phyloP scores from a whole-genome alignment of 1,284 basidiomycete genomes.

The Ustilago nuda region DNA sequence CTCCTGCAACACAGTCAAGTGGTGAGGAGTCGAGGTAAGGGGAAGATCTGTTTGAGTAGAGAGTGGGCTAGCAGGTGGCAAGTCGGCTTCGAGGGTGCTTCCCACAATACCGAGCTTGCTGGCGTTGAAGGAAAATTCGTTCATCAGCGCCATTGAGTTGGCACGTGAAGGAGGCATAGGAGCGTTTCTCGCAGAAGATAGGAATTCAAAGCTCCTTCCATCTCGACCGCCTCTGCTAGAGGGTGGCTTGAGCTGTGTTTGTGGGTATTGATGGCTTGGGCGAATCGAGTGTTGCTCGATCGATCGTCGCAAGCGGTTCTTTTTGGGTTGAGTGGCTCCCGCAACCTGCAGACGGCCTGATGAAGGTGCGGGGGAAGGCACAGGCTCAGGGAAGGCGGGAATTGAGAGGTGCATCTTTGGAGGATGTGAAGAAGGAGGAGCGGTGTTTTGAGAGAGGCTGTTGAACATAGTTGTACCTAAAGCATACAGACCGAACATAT shows the following conservation, averaged over 20 bases:
- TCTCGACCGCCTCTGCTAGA: neutral
- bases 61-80: slow-evolving; percentile 15
- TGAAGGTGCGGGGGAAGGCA: neutral
- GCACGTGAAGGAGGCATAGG: neutral
- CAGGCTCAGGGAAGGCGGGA: neutral
- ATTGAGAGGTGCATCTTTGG: neutral
- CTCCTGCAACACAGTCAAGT: slow-evolving; percentile 5
- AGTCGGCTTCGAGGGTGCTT: slow-evolving; percentile 1
- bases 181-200: neutral
- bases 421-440: neutral
- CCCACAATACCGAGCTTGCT: slow-evolving; percentile 24
- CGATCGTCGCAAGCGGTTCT: neutral
- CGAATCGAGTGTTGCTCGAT: neutral
- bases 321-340: neutral
- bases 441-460: slow-evolving; percentile 2
- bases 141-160: neutral
- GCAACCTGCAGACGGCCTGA: neutral
- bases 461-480: slow-evolving; percentile 16
- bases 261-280: neutral
- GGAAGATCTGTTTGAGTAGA: slow-evolving; percentile 2
- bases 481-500: slow-evolving; percentile 28
- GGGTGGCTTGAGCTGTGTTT: neutral
- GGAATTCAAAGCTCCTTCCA: slow-evolving; percentile 13
- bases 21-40: neutral
- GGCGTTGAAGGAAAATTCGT: slow-evolving; percentile 14